Evolutionary conservation across 176 grass and related monocot species (phyloP), one percentile per base, ranked within the genome.

Genomic region (Poa annua): DNA sequence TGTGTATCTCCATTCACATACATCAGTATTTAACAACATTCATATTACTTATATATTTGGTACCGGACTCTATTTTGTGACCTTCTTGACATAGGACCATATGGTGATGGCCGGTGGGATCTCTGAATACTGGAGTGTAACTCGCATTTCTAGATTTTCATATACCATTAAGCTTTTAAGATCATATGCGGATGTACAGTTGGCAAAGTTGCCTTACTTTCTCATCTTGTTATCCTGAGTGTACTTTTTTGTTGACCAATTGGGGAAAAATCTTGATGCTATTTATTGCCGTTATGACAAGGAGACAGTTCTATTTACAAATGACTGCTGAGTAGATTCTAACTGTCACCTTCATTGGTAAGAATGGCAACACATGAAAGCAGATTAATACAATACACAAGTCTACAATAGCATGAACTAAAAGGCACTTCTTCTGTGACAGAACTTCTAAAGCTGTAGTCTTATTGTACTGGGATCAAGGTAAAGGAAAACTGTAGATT

Each of bases 401-500:
- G 11, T 75, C 54, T 89, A 76, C 21, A 38, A 78, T 70, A 67
- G 57, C 20, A 68, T 79, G 55, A 81, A 47, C 72, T 87, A 84
- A 61, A 69, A 66, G 59, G 59, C 85, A 73, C 44, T 76, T 80
- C 35, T 75, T 55, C 68, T 84, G 55, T 16, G 38, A 62, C 19
- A 78, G 56, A 78, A 48, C 50, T 81, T 72, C 69, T 82, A 78
- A 88, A 83, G 74, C 75, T 78, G 72, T 71, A 85, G 41, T 29
- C 66, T 92, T 89, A 87, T 91, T 86, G 80, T 72, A 78, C 16
- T 52, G 34, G 83, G 72, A 86, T 44, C 54, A 89, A 86, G 81
- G 20, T 36, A 71, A 81, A 82, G 32, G 44, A 66, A 81, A 82
- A 80, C 41, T 71, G 49, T 36, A 29, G 74, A 38, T 44, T 54